Conservation (phyloP, 179 eudicot genomes). For the Amaranthus tricolor region DNA sequence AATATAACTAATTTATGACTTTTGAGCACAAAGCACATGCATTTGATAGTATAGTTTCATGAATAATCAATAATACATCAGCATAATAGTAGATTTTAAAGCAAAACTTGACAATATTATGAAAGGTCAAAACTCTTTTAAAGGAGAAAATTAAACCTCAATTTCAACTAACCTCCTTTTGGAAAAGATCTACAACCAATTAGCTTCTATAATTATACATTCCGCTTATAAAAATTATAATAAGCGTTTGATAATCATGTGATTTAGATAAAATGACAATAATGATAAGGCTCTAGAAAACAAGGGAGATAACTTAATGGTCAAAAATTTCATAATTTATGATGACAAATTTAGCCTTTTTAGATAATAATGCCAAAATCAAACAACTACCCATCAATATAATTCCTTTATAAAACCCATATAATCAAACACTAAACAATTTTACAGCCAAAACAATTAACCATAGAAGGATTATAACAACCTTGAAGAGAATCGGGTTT, state of each 20-base stretch:
- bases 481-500: too few relatives aligned
- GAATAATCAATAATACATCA: not conserved
- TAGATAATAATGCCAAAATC: slow-evolving; percentile 18
- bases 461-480: not conserved
- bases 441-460: not conserved
- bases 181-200: slow-evolving; percentile 16
- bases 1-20: not conserved
- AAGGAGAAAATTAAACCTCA: not conserved
- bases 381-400: slow-evolving; percentile 15
- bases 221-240: too few relatives aligned
- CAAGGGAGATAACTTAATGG: not conserved
- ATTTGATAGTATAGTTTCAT: not conserved
- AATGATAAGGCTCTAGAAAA: slow-evolving; percentile 17
- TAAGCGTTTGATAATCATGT: not conserved
- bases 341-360: slow-evolving; percentile 16
- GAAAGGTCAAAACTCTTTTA: not conserved
- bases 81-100: not conserved
- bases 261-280: slow-evolving; percentile 5
- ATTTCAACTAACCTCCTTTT: not conserved
- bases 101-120: not conserved
- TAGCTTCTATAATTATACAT: not conserved
- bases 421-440: not conserved
- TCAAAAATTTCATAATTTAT: slow-evolving; percentile 14
- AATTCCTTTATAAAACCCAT: not conserved
- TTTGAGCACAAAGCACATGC: not conserved